Evolutionary conservation across 78 protist genomes (phyloP).

Genomic region (Pigoraptor vietnamica): DNA sequence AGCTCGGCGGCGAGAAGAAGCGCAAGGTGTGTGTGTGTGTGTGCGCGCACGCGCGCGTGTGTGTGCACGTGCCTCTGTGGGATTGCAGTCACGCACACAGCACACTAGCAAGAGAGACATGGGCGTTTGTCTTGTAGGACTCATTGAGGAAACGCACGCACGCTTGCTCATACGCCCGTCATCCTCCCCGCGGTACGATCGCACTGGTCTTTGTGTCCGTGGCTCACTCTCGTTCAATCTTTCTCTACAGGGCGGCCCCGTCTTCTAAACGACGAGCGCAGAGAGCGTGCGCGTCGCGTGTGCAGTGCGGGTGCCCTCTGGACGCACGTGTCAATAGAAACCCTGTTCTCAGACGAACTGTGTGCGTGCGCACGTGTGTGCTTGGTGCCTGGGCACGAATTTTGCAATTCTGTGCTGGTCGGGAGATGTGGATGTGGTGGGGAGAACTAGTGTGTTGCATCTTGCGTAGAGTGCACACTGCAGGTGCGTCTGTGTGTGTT

Average conservation of each 20-base stretch:
- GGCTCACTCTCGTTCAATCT: background rate
- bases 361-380: no score
- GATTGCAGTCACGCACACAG: no score
- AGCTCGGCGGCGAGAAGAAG: slow-evolving; percentile 79
- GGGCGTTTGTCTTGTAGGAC: no score
- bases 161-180: background rate
- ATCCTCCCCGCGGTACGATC: background rate
- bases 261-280: background rate
- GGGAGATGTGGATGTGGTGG: no score
- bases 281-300: background rate
- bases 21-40: slow-evolving; percentile 34
- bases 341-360: no score
- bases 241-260: background rate
- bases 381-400: no score
- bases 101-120: no score
- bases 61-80: background rate
- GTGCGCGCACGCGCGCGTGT: background rate
- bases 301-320: background rate
- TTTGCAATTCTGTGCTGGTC: no score
- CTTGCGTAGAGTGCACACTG: no score
- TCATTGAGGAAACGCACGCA: no score
- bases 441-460: no score
- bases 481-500: background rate
- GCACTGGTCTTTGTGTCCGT: background rate
- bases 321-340: background rate